Evolutionary conservation across 1,139 yeast species (phyloP).

Genomic region (Saccharomyces hybrid): DNA sequence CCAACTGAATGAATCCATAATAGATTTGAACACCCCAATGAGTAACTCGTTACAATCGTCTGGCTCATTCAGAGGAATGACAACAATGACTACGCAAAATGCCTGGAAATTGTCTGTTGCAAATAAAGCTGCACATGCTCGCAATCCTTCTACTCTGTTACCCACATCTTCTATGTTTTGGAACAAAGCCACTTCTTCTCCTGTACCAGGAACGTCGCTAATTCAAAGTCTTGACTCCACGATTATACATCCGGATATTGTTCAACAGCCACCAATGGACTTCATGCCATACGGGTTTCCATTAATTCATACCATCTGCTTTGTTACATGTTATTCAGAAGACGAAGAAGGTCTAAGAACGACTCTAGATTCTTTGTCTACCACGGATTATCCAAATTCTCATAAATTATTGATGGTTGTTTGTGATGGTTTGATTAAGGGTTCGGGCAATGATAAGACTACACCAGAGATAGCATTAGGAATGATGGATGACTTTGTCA

Average conservation of each 20-base stretch:
- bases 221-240: constrained; percentile 57
- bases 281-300: constrained; percentile 88
- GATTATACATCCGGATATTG: constrained; percentile 62
- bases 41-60: constrained; percentile 6
- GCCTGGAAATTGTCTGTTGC: constrained; percentile 13
- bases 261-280: constrained; percentile 82
- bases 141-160: constrained; percentile 4
- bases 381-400: constrained; percentile 90
- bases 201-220: constrained; percentile 5
- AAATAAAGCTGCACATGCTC: constrained; percentile 9
- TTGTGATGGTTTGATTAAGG: constrained; percentile 92
- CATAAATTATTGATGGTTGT: constrained; percentile 78
- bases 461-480: constrained; percentile 84
- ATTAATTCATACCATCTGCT: constrained; percentile 70
- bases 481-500: constrained; percentile 79
- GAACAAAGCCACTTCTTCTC: constrained; percentile 4
- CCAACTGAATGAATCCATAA: constrained; percentile 12
- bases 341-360: constrained; percentile 79
- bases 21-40: constrained; percentile 1
- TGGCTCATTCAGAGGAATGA: constrained; percentile 21
- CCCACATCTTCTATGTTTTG: constrained; percentile 10
- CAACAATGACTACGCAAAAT: constrained; percentile 34
- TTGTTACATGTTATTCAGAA: constrained; percentile 93
- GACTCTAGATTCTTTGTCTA: constrained; percentile 82
- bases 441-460: constrained; percentile 77